phyloP scores from a whole-genome alignment of 176 grass and related monocot species.

The Triticum monococcum region DNA sequence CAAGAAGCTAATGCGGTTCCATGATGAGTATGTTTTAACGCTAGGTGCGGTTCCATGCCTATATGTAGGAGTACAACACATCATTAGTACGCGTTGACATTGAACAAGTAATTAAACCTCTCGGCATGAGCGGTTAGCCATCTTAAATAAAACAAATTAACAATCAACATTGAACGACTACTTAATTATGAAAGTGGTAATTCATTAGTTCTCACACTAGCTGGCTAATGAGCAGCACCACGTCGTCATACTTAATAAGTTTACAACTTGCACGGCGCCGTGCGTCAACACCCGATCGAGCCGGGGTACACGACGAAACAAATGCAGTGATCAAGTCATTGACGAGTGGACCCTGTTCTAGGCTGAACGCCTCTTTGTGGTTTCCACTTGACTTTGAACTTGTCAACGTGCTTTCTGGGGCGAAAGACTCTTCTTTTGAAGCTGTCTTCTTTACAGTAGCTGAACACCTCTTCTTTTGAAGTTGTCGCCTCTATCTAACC shows the following conservation, averaged over 20 bases:
- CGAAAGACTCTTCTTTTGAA: neutral
- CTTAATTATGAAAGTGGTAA: no score
- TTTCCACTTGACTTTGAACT: neutral
- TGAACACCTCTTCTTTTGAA: no score
- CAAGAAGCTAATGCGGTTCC: neutral
- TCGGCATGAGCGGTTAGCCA: no score
- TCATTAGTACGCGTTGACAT: neutral
- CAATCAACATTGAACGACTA: no score
- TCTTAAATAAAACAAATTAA: no score
- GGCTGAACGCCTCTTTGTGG: no score
- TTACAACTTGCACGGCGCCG: neutral
- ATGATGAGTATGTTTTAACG: neutral
- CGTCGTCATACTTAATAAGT: neutral
- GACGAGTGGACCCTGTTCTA: no score
- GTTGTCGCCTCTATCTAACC: no score
- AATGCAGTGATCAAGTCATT: no score
- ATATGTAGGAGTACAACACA: neutral
- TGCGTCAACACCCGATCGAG: no score
- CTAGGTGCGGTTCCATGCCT: neutral
- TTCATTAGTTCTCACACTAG: neutral
- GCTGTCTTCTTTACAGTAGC: neutral
- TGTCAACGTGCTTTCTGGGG: neutral
- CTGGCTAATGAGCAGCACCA: neutral
- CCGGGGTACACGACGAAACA: no score
- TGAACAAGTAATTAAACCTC: neutral